Percentiles rank a stretch among this genome's conserved stretches.
These are phyloP conservation scores for Hura crepitans DNA, from an alignment of 441 rosid genomes.

Conservation along the genomic window DNA sequence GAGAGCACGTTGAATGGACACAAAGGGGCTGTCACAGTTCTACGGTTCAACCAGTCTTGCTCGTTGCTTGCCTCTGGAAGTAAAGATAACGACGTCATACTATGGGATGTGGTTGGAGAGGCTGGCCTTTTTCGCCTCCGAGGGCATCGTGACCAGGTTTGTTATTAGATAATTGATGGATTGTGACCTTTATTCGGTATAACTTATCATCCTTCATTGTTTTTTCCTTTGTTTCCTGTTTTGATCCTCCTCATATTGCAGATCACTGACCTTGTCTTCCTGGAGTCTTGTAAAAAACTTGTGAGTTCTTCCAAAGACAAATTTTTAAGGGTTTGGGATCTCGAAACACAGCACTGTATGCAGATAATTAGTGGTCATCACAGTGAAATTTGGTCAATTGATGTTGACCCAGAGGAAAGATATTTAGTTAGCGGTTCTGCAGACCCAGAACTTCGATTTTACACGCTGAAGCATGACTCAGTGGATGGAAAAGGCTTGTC, in stretches of 20 bases:
- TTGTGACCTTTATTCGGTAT: not conserved
- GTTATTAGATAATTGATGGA: not conserved
- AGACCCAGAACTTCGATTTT: conserved; percentile 77
- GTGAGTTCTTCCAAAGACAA: conserved; percentile 94
- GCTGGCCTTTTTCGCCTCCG: conserved; percentile 75
- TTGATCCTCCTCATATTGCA: conserved; percentile 31
- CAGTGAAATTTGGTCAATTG: conserved; percentile 94
- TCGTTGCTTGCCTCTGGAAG: conserved; percentile 89
- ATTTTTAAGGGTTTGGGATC: conserved; percentile 96
- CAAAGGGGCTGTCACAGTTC: conserved; percentile 74
- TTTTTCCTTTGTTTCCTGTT: not conserved
- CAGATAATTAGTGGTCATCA: conserved; percentile 93
- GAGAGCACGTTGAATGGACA: conserved; percentile 78
- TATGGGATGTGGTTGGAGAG: conserved; percentile 95
- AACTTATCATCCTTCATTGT: conserved; percentile 11
- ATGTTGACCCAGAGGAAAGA: conserved; percentile 72
- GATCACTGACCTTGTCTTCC: conserved; percentile 88
- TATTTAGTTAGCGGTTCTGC: conserved; percentile 83
- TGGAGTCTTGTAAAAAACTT: conserved; percentile 83
- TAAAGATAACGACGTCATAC: conserved; percentile 80
- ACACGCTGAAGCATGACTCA: conserved; percentile 48
- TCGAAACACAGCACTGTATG: conserved; percentile 89
- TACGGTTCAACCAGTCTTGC: conserved; percentile 62
- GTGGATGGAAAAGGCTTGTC: conserved; percentile 26
- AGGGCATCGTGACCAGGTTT: conserved; percentile 95